Base-by-base conservation (phyloP, 75 land plant genomes). In the Isoetes taiwanensis region DNA sequence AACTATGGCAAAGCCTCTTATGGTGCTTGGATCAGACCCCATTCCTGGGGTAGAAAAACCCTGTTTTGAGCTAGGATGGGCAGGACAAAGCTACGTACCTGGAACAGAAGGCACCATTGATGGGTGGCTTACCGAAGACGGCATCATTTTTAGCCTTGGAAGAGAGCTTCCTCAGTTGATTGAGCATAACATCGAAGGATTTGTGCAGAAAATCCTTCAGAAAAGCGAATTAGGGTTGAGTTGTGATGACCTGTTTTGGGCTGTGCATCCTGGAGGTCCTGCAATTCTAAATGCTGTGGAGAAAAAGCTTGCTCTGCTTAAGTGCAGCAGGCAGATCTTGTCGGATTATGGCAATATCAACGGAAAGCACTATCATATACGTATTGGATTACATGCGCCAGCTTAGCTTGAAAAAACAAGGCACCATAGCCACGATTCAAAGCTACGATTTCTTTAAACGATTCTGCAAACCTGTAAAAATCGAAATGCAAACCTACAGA, bases 111-210 rank as follows among this genome's bases (percentile, higher is more conserved):
- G 70, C 58, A 78, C 72, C 21, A 82, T 94, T 1, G 87, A 90
- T 12, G 99, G 99, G 26, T 43, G 70, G 14, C 71, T 89, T 0
- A 76, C 96, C 0, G 96, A 89, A 65, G 87, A 85, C 30, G 99
- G 96, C 37, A 75, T 94, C 35, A 80, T 67, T 17, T 94, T 94
- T 72, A 83, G 73, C 66, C 71, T 94, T 30, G 90, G 81, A 0
- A 60, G 99, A 21, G 99, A 94, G 31, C 84, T 89, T 4, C 96
- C 99, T 4, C 80, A 85, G 77, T 66, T 89, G 9, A 89, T 94
- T 30, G 96, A 89, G 58, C 78, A 77, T 19, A 43, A 94, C 37
- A 72, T 89, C 2, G 82, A 80, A 30, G 83, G 28, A 0, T 94
- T 84, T 67, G 83, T 88, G 30, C 40, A n/a, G 19, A 64, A 65